Percentiles rank a stretch among this genome's conserved stretches.
Evolutionary conservation across 257 asterid genomes (phyloP).

Genomic region (Asclepias syriaca): DNA sequence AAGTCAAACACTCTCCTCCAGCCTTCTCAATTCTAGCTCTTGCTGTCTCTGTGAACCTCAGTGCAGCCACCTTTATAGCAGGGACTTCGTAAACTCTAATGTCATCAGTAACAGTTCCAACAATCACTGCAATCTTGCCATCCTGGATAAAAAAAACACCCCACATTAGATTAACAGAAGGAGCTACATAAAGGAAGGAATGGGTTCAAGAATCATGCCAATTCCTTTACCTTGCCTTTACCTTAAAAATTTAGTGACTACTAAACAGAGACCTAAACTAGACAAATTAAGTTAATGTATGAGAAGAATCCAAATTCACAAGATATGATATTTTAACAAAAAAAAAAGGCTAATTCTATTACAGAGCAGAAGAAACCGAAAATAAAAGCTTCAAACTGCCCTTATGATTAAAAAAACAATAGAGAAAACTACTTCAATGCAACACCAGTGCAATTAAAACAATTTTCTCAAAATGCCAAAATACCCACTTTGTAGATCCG

Average conservation of each 20-base stretch:
- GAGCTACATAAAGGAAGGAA: not conserved
- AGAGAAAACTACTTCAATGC: not conserved
- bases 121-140: constrained; percentile 32
- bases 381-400: not conserved
- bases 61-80: constrained; percentile 26
- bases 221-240: not conserved
- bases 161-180: not conserved
- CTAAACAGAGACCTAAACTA: not conserved
- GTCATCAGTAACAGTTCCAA: constrained; percentile 38
- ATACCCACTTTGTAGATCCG: not conserved
- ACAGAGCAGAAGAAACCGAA: not conserved
- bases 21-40: constrained; percentile 42
- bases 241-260: no score
- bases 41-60: constrained; percentile 40
- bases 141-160: constrained; percentile 14
- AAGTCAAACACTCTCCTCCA: constrained; percentile 40
- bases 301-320: not conserved
- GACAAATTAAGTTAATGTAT: not conserved
- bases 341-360: not conserved
- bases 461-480: not conserved
- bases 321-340: not conserved
- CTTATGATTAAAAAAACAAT: not conserved
- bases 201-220: no score
- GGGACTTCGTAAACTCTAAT: constrained; percentile 31
- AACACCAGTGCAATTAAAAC: no score